These are phyloP conservation scores for Pueraria montana DNA, from an alignment of 306 rosid species.

Conservation along the genomic window DNA sequence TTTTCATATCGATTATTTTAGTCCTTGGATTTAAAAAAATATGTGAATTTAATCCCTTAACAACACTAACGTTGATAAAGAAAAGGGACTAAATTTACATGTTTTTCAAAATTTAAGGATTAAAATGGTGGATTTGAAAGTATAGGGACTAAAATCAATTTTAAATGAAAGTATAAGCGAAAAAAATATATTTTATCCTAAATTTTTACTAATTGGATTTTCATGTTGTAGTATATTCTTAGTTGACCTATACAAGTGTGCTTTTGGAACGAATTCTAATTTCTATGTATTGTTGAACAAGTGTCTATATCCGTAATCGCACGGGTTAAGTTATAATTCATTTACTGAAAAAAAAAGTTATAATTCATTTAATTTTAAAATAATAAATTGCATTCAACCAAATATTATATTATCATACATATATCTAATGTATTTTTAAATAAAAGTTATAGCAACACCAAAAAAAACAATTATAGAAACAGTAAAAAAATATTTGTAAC, in stretches of 20 bases:
- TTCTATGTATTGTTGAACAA: not conserved
- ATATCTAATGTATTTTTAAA: not conserved
- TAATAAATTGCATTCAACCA: not conserved
- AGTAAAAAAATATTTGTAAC: not conserved
- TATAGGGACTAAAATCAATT: no score
- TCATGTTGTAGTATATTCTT: not conserved
- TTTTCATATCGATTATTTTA: no score
- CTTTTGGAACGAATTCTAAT: no score
- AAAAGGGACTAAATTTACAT: no score
- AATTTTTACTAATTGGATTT: not conserved
- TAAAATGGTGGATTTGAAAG: no score
- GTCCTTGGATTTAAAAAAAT: no score
- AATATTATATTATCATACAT: not conserved
- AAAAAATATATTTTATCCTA: not conserved
- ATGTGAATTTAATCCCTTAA: no score
- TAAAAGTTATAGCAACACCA: no score
- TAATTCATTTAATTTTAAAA: not conserved
- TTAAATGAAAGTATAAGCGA: no score
- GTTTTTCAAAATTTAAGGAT: no score
- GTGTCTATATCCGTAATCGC: not conserved
- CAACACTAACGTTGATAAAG: no score
- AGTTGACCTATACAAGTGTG: not conserved
- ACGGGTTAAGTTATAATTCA: not conserved
- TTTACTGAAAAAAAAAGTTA: no score
- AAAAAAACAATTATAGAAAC: not conserved